phyloP scores from a whole-genome alignment of 495 filamentous ascomycete species.

The Amphirosellinia nigrospora region DNA sequence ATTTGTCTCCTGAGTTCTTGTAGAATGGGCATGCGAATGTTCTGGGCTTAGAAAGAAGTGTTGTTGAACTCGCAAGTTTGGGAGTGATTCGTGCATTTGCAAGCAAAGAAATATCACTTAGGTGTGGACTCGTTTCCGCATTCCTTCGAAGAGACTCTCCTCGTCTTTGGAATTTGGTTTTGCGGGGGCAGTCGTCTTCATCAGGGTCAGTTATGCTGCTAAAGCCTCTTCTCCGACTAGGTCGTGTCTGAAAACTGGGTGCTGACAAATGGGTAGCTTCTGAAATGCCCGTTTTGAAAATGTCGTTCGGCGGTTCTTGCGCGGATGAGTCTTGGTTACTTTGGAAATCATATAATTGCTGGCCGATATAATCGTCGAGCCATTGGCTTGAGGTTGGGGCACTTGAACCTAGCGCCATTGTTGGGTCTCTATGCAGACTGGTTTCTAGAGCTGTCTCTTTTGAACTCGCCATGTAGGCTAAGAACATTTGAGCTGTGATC shows the following conservation, averaged over 20 bases:
- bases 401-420: background rate
- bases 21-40: constrained; percentile 8
- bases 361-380: constrained; percentile 4
- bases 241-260: background rate
- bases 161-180: background rate
- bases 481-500: background rate
- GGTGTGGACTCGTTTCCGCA: background rate
- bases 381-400: background rate
- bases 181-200: background rate
- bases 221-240: background rate
- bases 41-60: background rate
- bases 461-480: background rate
- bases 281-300: background rate
- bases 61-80: background rate
- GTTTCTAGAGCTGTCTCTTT: background rate
- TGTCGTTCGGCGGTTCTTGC: background rate
- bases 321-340: background rate
- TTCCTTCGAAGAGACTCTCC: background rate
- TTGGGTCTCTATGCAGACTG: background rate
- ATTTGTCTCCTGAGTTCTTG: background rate
- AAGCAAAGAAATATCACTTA: background rate
- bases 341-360: background rate
- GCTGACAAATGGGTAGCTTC: background rate
- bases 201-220: background rate
- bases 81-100: background rate